Evolutionary conservation across 2,329 filamentous ascomycete genomes (phyloP), one percentile per base, ranked within the genome.

Genomic region (Alternaria rosae): DNA sequence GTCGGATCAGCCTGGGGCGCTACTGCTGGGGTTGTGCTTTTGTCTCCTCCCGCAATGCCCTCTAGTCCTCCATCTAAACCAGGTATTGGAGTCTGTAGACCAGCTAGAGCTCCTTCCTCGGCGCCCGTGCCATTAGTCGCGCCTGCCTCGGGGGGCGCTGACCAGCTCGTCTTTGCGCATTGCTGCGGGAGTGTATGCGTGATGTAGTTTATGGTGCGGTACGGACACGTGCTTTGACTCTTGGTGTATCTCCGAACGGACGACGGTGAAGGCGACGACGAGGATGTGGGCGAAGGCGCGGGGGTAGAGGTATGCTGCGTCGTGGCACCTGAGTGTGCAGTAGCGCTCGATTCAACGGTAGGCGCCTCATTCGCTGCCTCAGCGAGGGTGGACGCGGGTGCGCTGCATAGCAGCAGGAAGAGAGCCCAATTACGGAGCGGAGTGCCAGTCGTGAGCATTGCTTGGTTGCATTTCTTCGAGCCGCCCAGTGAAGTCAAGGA

Each of bases 191-290:
- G 81, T 2, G 87, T 88, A 70, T 94, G 90, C 11, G 91, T 94
- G 65, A 94, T 92, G 79, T 94, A 93, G 79, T 94, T 94, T 75
- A 92, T 88, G 1, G 90, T 92, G 68, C 87, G 86, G 63, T 78
- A 84, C 12, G 79, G 80, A 74, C 84, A 86, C 51, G 80, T 82
- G 20, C 77, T 70, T 3, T 84, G 62, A 56, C 62, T 60, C 17
- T 83, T 57, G 62, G 59, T 42, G 50, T 70, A 72, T 15, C 69
- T 66, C 61, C 70, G 61, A 21, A 62, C 38, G 20, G 63, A 45
- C 32, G 62, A 47, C 5, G 59, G 42, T 47, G 52, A 54, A 3
- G 51, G 45, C 51, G 48, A 54, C 4, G 58, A 38, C 15, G 59
- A 52, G 35, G 60, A 47, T 50, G 66, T 59, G 6, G 57, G 50